Base-by-base conservation (phyloP, 139 green algal species). In the Edaphochlamys debaryana region DNA sequence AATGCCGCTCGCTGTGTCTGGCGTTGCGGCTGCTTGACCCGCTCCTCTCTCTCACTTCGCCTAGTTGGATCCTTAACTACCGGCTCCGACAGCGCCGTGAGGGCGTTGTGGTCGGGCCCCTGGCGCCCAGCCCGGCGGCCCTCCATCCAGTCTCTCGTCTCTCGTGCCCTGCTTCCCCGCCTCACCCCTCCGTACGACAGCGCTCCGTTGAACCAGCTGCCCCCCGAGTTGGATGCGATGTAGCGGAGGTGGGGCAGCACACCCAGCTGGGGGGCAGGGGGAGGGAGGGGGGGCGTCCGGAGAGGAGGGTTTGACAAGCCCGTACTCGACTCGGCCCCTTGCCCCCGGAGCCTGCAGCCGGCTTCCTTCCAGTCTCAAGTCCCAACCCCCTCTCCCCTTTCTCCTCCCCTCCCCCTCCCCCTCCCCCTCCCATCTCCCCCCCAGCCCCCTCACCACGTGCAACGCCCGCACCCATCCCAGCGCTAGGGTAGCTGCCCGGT, bases 191-290 rank as follows among this genome's bases (percentile, higher is more conserved):
- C 45, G 48, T 85, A 90, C 62, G 64, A 82, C 73, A 85, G 68
- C 0, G 75, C 75, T 20, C 73, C 80, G 54, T 80, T 85, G 19
- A 90, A 62, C 86, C 86, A 90, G 22, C 62, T 77, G 22, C 86
- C 86, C 22, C 86, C 80, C 27, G 52, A 78, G 45, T 90, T 90
- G 60, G 54, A 79, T 37, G 80, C 62, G 15, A 90, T 7, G 80
- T 90, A 90, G 29, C 74, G 58, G 0, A 62, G 62, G n/a, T 52
- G 58, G 5, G 52, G 69, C 41, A 79, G 23, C 56, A 81, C 13
- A 5, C 75, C 58, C 60, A 81, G 62, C 75, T 81, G 73, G 3
- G 64, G 1, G 64, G 8, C 34, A 11, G 36, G 27, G 64, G 34
- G n/a, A 48, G 70, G 3, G 32, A 30, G 23, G 70, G 32, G 42